phyloP scores from a whole-genome alignment of 2,329 filamentous ascomycete genomes.

The Monilinia fructicola region DNA sequence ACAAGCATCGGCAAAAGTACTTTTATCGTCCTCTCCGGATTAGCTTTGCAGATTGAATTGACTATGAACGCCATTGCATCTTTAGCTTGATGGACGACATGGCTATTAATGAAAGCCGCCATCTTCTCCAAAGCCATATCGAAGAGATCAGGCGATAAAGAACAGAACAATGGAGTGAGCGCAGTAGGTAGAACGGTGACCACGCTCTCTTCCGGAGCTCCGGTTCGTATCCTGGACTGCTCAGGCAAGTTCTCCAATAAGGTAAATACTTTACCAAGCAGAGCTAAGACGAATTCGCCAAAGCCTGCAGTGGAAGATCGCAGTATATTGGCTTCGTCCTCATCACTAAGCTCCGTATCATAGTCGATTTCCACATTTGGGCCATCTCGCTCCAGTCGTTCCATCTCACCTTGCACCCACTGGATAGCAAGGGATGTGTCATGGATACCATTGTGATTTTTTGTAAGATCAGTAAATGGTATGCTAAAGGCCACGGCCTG shows the following conservation, averaged over 20 bases:
- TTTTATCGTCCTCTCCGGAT: conserved; percentile 89
- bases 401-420: conserved; percentile 94
- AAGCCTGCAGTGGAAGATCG: conserved; percentile 94
- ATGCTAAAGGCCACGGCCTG: conserved; percentile 96
- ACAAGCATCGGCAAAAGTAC: conserved; percentile 88
- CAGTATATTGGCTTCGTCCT: conserved; percentile 83
- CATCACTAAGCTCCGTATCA: conserved; percentile 73
- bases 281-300: conserved; percentile 85
- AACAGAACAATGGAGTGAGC: conserved; percentile 84
- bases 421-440: conserved; percentile 78
- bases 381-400: conserved; percentile 86
- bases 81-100: conserved; percentile 93
- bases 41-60: conserved; percentile 93
- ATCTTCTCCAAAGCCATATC: conserved; percentile 91
- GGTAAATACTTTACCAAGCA: conserved; percentile 93
- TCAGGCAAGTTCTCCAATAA: conserved; percentile 94
- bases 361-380: conserved; percentile 86
- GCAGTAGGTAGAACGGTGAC: conserved; percentile 93
- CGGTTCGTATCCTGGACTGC: conserved; percentile 79
- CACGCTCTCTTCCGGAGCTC: conserved; percentile 93
- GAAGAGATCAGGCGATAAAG: conserved; percentile 88
- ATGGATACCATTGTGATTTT: conserved; percentile 65
- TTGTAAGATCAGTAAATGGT: conserved; percentile 79
- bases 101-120: conserved; percentile 83
- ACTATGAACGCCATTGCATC: conserved; percentile 99